Evolutionary conservation across 768 basidiomycete genomes (phyloP), one percentile per base, ranked within the genome.

Genomic region (Xanthoconium stramineum): DNA sequence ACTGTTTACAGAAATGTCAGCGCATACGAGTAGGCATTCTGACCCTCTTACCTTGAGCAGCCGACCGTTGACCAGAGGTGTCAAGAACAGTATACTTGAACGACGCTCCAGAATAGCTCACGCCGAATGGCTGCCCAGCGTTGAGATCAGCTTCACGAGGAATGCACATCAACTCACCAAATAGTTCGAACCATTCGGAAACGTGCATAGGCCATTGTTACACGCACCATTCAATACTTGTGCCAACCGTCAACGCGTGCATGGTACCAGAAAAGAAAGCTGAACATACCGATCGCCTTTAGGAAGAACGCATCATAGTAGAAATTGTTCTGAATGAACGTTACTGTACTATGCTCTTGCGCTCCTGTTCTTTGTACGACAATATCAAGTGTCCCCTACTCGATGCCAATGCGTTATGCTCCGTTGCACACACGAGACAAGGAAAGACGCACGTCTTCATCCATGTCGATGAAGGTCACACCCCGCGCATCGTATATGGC

Each of bases 271-370:
- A 33, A 38, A 30, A 17, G 24, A 24, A 39, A 7, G 9, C 14
- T 51, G 11, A 24, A 73, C 84, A 43, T 42, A 96, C 95, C 88
- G 42, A 94, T 90, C 3, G 97, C 93, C 68, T 98, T 98, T 50
- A 98, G 78, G 82, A 98, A 99, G 78, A 99, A 99, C 0, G 97
- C 96, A 61, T 99, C 97, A 67, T 94, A 94, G 65, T 96, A 98
- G 65, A 95, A 91, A 70, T 98, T 98, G 67, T 99, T 99, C 73
- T 96, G 94, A 47, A 99, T 76, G 66, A 99, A 96, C 6, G 83
- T 65, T 17, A 91, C 74, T 39, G 80, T 83, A 14, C 88, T 87
- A 43, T 73, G 75, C 3, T 81, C 81, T 50, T 84, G 83, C 5
- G 75, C 73, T 2, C 93, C 94, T 0, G 85, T 84, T 40, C 97